Conservation (phyloP, 2,329 filamentous ascomycete genomes). For the Monosporascus sp. region DNA sequence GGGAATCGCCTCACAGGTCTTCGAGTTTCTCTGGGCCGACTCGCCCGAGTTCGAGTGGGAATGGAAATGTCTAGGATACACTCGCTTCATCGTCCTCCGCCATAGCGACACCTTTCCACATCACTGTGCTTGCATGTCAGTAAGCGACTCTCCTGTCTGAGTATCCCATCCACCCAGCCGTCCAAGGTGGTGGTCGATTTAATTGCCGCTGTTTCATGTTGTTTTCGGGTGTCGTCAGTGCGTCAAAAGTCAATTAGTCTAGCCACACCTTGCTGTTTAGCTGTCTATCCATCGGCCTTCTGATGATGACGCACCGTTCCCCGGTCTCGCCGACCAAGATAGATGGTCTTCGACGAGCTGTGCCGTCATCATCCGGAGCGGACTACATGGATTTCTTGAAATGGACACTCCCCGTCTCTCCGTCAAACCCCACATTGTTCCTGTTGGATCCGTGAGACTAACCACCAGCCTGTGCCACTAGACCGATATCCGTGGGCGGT, state of each 20-base stretch:
- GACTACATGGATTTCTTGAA: not conserved
- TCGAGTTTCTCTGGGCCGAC: constrained; percentile 34
- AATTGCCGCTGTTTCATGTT: too few relatives aligned
- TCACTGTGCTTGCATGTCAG: constrained; percentile 32
- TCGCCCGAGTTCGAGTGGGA: constrained; percentile 30
- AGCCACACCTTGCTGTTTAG: not conserved
- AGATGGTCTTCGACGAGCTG: too few relatives aligned
- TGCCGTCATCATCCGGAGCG: too few relatives aligned
- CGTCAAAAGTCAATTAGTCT: too few relatives aligned
- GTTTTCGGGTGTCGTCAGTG: too few relatives aligned
- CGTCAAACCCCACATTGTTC: not conserved
- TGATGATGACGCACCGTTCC: not conserved
- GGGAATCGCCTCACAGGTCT: constrained; percentile 19
- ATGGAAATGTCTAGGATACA: constrained; percentile 33
- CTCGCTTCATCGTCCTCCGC: constrained; percentile 30
- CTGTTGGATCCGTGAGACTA: not conserved
- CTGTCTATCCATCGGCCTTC: not conserved
- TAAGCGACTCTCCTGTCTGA: constrained; percentile 3
- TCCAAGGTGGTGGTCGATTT: too few relatives aligned
- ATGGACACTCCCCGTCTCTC: not conserved
- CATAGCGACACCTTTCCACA: constrained; percentile 31
- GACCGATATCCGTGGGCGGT: constrained; percentile 28
- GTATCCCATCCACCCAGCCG: too few relatives aligned
- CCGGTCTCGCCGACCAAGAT: too few relatives aligned
- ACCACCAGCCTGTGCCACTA: constrained; percentile 14